phyloP scores from a whole-genome alignment of 495 filamentous ascomycete genomes.

The Rhypophila decipiens region DNA sequence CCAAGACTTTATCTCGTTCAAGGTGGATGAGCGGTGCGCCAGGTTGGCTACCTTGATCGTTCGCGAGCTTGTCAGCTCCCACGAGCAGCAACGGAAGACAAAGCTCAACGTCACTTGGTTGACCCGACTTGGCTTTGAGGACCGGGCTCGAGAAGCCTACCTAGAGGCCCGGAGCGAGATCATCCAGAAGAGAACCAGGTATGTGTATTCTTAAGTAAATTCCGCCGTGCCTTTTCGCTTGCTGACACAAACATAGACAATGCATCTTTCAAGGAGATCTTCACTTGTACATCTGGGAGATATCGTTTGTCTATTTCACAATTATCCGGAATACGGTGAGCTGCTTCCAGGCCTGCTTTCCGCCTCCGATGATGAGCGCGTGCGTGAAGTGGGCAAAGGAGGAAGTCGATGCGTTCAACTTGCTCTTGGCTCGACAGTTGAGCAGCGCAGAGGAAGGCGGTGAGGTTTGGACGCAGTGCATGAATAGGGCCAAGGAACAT shows the following conservation, averaged over 20 bases:
- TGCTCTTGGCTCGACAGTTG: conserved; percentile 71
- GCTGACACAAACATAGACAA: conserved; percentile 52
- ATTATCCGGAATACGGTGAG: conserved; percentile 85
- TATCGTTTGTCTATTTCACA: conserved; percentile 95
- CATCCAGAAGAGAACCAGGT: conserved; percentile 78
- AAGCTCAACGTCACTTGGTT: conserved; percentile 73
- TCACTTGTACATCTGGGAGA: conserved; percentile 84
- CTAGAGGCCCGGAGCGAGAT: conserved; percentile 68
- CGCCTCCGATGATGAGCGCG: conserved; percentile 76
- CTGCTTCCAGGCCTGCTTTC: conserved; percentile 86
- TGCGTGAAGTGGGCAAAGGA: conserved; percentile 96
- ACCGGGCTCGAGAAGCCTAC: conserved; percentile 80
- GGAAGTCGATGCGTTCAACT: conserved; percentile 84
- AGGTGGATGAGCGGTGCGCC: conserved; percentile 78
- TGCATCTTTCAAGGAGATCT: conserved; percentile 92
- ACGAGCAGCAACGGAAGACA: conserved; percentile 65
- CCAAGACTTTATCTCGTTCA: conserved; percentile 80
- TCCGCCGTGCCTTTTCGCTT: not conserved
- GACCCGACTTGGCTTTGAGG: conserved; percentile 77
- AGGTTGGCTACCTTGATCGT: conserved; percentile 70
- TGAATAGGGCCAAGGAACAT: conserved; percentile 75
- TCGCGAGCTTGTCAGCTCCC: conserved; percentile 64
- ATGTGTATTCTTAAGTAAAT: conserved; percentile 19
- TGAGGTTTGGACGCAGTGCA: conserved; percentile 71
- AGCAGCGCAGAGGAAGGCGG: conserved; percentile 67